Base-by-base conservation (phyloP, 352 stramenopile genomes). In the Paralagenidium karlingii region DNA sequence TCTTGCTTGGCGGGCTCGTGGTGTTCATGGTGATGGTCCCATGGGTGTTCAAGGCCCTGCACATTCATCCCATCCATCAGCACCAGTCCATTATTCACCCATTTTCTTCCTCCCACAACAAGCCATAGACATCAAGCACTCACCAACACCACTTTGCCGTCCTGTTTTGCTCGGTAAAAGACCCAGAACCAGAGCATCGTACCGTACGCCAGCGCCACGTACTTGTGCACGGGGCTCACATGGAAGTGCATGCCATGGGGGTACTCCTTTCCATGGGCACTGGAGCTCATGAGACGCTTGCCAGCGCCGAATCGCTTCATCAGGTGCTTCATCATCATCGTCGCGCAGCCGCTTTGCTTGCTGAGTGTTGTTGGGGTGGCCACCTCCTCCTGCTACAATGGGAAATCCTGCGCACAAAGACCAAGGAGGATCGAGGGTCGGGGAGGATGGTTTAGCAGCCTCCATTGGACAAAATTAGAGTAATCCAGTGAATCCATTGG, bases 111-210 rank as follows among this genome's bases (percentile, higher is more conserved):
- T 3, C 22, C 22, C 25, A 3, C 19, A 7, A 34, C 8, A 8
- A 34, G 19, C 8, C 3, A 39, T 16, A 13, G 16, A n/a, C 19
- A 3, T 36, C 30, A 22, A 3, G 7, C 1, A 65, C 65, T 46
- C 57, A 89, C 76, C 53, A 94, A 45, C 16, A 94, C 32, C 34
- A 62, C 73, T 38, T 62, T 63, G 40, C 81, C 81, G 51, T 94
- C 81, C 51, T 94, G 46, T 62, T 93, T 94, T 61, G 77, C 74
- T 32, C 81, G 71, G 50, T 68, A 92, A 58, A 94, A 93, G 53
- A 94, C 56, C 81, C 81, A 94, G 40, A 94, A 68, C 81, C 81
- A 94, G 29, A 86, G 69, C 67, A 94, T 82, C 24, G 73, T 88
- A 60, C 77, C 78, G 53, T 93, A 88, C n/a, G 73, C 75, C 41